Conservation (phyloP, 2,329 filamentous ascomycete genomes). For the Diaporthe capsici region DNA sequence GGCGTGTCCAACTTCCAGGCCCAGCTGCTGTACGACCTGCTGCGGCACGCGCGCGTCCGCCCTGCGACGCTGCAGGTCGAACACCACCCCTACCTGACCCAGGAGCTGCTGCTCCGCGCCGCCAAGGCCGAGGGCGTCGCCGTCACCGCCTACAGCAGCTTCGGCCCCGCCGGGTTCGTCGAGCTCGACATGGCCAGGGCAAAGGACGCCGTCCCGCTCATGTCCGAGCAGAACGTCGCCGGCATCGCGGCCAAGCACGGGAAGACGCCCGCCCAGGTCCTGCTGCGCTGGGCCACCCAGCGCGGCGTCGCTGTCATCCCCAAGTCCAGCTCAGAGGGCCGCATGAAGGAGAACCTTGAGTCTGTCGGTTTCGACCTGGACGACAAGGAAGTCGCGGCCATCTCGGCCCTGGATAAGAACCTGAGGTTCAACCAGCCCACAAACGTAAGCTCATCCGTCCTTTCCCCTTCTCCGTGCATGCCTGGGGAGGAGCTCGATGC, state of each 20-base stretch:
- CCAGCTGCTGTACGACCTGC: slow-evolving; percentile 82
- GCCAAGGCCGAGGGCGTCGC: slow-evolving; percentile 78
- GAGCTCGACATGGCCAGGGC: slow-evolving; percentile 82
- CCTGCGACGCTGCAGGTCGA: slow-evolving; percentile 89
- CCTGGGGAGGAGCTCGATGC: neutral
- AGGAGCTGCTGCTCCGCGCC: slow-evolving; percentile 78
- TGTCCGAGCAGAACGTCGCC: slow-evolving; percentile 77
- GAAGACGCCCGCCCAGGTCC: slow-evolving; percentile 83
- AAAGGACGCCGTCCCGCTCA: slow-evolving; percentile 75
- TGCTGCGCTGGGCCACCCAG: slow-evolving; percentile 91
- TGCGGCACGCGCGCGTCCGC: slow-evolving; percentile 81
- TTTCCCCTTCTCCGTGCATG: slow-evolving; percentile 27
- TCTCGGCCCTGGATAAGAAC: slow-evolving; percentile 74
- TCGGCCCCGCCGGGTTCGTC: slow-evolving; percentile 83
- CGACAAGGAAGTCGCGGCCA: slow-evolving; percentile 75
- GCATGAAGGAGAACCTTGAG: slow-evolving; percentile 77
- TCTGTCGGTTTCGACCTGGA: slow-evolving; percentile 76
- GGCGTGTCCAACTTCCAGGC: slow-evolving; percentile 88
- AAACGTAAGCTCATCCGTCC: slow-evolving; percentile 44
- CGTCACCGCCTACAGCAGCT: slow-evolving; percentile 87
- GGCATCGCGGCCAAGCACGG: slow-evolving; percentile 76
- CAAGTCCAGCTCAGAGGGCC: slow-evolving; percentile 72
- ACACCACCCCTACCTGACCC: slow-evolving; percentile 90
- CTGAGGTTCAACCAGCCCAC: slow-evolving; percentile 83
- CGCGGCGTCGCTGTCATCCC: slow-evolving; percentile 85